Evolutionary conservation across 768 basidiomycete genomes (phyloP).

Genomic region (Amanita phalloides): DNA sequence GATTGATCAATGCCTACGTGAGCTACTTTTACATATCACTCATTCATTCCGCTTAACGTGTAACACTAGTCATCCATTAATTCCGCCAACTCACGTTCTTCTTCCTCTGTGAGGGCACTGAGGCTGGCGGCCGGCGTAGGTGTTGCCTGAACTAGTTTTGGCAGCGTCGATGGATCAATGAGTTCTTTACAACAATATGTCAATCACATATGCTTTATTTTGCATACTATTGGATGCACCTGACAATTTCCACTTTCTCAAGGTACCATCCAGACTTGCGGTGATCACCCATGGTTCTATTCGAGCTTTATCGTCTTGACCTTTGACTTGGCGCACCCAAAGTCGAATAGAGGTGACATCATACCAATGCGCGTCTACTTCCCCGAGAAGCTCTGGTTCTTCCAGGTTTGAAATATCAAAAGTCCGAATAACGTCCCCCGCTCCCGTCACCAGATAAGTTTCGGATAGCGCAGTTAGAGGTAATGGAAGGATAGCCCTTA

Average conservation of each 20-base stretch:
- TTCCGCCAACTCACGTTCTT: conserved; percentile 83
- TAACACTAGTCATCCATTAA: conserved; percentile 29
- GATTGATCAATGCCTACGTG: neutral
- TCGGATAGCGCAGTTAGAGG: conserved; percentile 51
- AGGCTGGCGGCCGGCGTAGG: conserved; percentile 17
- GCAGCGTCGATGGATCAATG: conserved; percentile 15
- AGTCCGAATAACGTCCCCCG: conserved; percentile 73
- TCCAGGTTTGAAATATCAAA: conserved; percentile 66
- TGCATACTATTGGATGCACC: conserved; percentile 24
- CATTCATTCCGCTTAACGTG: neutral
- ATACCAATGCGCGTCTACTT: conserved; percentile 84
- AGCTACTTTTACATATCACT: neutral
- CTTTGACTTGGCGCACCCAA: conserved; percentile 46
- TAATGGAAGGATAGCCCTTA: conserved; percentile 66
- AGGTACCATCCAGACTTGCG: conserved; percentile 76
- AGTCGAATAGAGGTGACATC: conserved; percentile 69
- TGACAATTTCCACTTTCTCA: conserved; percentile 75
- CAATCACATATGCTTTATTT: neutral
- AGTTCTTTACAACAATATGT: conserved; percentile 22
- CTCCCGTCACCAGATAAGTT: conserved; percentile 71
- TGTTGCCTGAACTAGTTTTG: neutral
- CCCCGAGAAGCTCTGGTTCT: conserved; percentile 59
- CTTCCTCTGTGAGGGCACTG: conserved; percentile 65
- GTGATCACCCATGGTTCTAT: conserved; percentile 78
- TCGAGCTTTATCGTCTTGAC: conserved; percentile 30